Percentiles rank a stretch among this genome's conserved stretches.
Evolutionary conservation across 1,284 basidiomycete species (phyloP).

Genomic region (Ustilago nuda): DNA sequence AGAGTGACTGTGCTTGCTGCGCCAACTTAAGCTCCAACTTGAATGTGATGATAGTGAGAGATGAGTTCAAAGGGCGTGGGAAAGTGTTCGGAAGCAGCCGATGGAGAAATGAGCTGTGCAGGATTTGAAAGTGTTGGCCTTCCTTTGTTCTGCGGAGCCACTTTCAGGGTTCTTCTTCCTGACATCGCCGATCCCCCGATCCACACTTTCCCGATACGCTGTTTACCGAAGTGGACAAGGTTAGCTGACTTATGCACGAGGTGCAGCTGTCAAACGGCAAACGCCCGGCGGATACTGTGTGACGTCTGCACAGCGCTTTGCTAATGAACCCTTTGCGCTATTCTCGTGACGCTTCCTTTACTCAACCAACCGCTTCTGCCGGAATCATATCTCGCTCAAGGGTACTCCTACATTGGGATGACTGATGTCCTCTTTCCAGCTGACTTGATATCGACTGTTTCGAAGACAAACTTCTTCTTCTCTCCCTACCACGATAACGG

Average conservation of each 20-base stretch:
- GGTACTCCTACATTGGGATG: constrained; percentile 4
- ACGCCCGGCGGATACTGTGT: neutral
- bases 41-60: neutral
- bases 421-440: neutral
- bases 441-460: neutral
- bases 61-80: neutral
- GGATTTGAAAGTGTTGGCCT: neutral
- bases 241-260: neutral
- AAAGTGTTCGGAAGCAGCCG: neutral
- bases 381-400: no score
- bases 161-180: neutral
- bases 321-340: neutral
- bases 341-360: constrained; percentile 2
- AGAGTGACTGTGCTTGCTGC: neutral
- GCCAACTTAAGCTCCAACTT: no score
- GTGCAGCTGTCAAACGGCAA: constrained; percentile 15
- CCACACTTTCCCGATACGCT: neutral
- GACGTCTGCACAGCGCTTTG: constrained; percentile 23
- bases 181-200: neutral
- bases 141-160: neutral
- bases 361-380: neutral
- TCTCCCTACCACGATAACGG: neutral
- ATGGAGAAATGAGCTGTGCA: neutral
- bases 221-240: neutral
- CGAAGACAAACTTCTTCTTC: neutral